Base-by-base conservation (phyloP, 768 basidiomycete genomes). In the Chalciporus pseudorubinellus region DNA sequence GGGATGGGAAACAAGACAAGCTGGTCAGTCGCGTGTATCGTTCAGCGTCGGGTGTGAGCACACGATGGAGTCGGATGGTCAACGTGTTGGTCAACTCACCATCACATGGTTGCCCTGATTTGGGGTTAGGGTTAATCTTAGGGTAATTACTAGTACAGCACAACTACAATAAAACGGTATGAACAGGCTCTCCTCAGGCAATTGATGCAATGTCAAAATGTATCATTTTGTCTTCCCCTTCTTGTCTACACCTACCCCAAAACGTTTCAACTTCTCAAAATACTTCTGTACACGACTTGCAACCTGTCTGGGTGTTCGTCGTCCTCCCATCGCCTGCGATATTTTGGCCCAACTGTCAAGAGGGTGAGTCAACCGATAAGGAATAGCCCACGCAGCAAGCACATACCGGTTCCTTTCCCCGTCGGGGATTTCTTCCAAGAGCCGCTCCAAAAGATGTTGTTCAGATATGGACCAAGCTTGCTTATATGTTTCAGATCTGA, bases 211-310 rank as follows among this genome's bases (percentile, higher is more conserved):
- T 33, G 31, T 22, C 1, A 58, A 44, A 48, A 46, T 21, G 46
- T 61, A 58, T 42, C 51, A 57, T 47, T 62, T 61, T 21, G 50
- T 50, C 50, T 65, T 62, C 34, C 48, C 61, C 48, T 57, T 66
- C 46, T 48, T 51, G 29, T 70, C 69, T 29, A 77, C 64, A 22
- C 75, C 78, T 44, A 85, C 60, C 31, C 89, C 88, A 66, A 83
- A 90, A 56, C 79, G 78, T 70, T 84, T 89, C 66, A 92, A 66
- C 73, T 91, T 92, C 65, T 87, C 87, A 65, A 89, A 85, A 68
- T 91, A 92, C 69, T 92, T 92, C 60, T 92, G 90, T 48, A 92
- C 89, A 16, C 89, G 79, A 71, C 87, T 90, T 33, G 89, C 89
- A n/a, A 92, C 90, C 72, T 92, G 90, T 53, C 89, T 72, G 4